These are phyloP conservation scores for Xylogone sp. DNA, from an alignment of 2,329 filamentous ascomycete genomes.

Conservation along the genomic window DNA sequence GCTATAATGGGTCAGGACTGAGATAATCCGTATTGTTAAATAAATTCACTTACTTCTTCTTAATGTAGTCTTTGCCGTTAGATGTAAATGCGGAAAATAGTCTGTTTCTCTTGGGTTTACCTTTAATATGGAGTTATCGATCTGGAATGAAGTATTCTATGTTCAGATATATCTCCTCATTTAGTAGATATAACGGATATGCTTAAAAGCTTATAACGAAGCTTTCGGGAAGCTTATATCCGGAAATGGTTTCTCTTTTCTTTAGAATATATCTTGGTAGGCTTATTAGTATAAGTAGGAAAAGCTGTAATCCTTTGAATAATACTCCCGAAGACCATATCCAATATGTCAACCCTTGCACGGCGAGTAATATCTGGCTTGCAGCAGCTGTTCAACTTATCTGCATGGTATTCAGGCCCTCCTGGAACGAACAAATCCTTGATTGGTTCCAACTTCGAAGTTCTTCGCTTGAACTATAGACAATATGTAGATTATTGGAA, in stretches of 20 bases:
- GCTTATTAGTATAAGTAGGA: slow-evolving; percentile 63
- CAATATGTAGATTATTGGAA: too few species aligned
- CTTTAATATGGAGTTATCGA: slow-evolving; percentile 73
- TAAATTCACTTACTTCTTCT: slow-evolving; percentile 55
- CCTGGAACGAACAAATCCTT: too few species aligned
- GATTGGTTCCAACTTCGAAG: too few species aligned
- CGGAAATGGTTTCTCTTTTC: slow-evolving; percentile 52
- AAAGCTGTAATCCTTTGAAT: slow-evolving; percentile 59
- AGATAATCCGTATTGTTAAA: not conserved
- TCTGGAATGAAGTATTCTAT: slow-evolving; percentile 77
- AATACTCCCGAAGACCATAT: too few species aligned
- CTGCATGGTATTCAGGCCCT: too few species aligned
- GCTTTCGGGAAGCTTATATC: slow-evolving; percentile 46
- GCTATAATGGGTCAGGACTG: slow-evolving; percentile 26
- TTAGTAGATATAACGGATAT: slow-evolving; percentile 55
- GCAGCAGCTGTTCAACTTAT: too few species aligned
- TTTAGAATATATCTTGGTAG: slow-evolving; percentile 56
- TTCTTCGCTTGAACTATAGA: too few species aligned
- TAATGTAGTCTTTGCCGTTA: slow-evolving; percentile 62
- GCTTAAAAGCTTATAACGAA: slow-evolving; percentile 60
- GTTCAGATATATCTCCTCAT: slow-evolving; percentile 68
- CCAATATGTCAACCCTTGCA: too few species aligned
- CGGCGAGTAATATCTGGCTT: too few species aligned
- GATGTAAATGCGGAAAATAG: slow-evolving; percentile 63
- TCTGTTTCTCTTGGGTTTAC: slow-evolving; percentile 65